Base-by-base conservation (phyloP, 352 stramenopile species). In the Thalassiosira mediterranea region DNA sequence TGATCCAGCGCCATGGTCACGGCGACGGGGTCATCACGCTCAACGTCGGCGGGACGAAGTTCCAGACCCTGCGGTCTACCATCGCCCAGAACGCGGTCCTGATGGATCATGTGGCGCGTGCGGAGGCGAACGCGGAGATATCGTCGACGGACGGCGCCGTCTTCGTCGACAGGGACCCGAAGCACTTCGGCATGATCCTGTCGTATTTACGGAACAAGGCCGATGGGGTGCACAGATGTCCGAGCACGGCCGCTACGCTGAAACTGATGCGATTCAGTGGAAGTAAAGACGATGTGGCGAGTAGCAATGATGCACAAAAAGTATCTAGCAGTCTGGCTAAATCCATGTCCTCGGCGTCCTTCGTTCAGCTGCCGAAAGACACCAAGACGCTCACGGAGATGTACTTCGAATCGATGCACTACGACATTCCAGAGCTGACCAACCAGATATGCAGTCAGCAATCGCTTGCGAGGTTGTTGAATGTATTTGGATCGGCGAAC, bases 131-230 rank as follows among this genome's bases (percentile, higher is more conserved):
- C 64, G 15, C 62, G 4, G 76, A 88, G 67, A 44, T 84, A 21
- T 60, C 58, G 8, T 23, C 32, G 37, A n/a, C 28, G 8, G 44
- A 17, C 15, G 54, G 59, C 23, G 66, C 67, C 4, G 53, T 88
- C 10, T 88, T 88, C 59, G 79, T 88, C 61, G 80, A 88, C 61
- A 48, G 76, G 47, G 76, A 88, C 67, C 58, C 71, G 10, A 83
- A 69, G 51, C 72, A 86, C 44, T 88, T 88, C 56, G 56, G 57
- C n/a, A 42, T 83, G 3, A 84, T 88, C 44, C 52, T 88, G 4
- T 37, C 56, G 13, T 65, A 83, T 64, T 57, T 86, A 4, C 61
- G 72, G 25, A 83, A 86, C 38, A 68, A 48, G 40, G 63, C 56
- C 0, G 72, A 86, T 60, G 69, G 63, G 1, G 37, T 78, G 13